These are phyloP conservation scores for Amylocarpus encephaloides DNA, from an alignment of 2,329 filamentous ascomycete species.

Conservation along the genomic window DNA sequence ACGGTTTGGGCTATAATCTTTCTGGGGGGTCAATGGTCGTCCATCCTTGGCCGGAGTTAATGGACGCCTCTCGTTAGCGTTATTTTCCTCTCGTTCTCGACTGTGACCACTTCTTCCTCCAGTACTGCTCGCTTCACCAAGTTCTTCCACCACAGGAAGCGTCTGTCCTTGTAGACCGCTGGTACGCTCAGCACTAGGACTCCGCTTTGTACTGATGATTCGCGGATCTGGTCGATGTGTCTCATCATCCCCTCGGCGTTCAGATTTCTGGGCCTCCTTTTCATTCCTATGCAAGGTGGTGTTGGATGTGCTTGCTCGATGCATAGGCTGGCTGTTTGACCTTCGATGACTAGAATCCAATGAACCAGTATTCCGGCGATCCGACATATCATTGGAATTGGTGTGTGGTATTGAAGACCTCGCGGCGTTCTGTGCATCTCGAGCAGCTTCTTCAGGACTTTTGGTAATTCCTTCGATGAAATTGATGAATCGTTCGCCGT, in stretches of 20 bases:
- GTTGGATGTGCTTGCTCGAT: constrained; percentile 19
- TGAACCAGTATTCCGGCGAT: constrained; percentile 20
- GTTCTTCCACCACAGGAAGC: constrained; percentile 84
- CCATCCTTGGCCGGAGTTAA: constrained; percentile 38
- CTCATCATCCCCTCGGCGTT: constrained; percentile 33
- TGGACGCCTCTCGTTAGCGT: constrained; percentile 34
- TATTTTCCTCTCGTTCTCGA: constrained; percentile 31
- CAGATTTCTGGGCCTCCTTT: constrained; percentile 24
- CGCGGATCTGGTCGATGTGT: constrained; percentile 29
- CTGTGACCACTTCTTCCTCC: constrained; percentile 51
- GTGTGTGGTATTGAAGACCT: constrained; percentile 20
- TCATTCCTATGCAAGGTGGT: constrained; percentile 24
- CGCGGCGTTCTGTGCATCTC: constrained; percentile 40
- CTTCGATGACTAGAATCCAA: constrained; percentile 18
- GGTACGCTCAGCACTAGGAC: constrained; percentile 47
- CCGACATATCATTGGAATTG: constrained; percentile 20
- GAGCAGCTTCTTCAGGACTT: constrained; percentile 75
- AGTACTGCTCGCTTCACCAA: constrained; percentile 67
- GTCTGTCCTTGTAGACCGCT: constrained; percentile 49
- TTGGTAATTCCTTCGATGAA: constrained; percentile 90
- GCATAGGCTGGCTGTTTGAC: constrained; percentile 21
- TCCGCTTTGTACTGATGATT: constrained; percentile 50
- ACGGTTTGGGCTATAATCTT: constrained; percentile 17
- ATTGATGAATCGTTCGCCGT: constrained; percentile 87
- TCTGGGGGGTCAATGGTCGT: constrained; percentile 18